These are phyloP conservation scores for Annulohypoxylon nitens DNA, from an alignment of 495 filamentous ascomycete genomes.

Conservation along the genomic window DNA sequence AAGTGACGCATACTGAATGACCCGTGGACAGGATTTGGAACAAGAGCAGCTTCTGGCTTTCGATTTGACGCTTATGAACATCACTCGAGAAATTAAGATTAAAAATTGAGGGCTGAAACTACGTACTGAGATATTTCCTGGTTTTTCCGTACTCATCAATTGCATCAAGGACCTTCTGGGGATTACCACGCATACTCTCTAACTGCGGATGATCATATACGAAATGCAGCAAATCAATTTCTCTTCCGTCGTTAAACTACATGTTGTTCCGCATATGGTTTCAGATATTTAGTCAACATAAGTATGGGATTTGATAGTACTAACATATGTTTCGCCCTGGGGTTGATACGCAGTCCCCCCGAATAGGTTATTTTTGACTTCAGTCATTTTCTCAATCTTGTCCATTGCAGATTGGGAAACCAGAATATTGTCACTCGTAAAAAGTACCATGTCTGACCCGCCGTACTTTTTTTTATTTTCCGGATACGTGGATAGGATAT, in stretches of 20 bases:
- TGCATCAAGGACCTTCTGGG: constrained; percentile 70
- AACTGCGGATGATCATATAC: constrained; percentile 69
- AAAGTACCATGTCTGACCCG: no score
- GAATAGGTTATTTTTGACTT: constrained; percentile 24
- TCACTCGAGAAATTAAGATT: no score
- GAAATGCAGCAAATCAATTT: constrained; percentile 77
- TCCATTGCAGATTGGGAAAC: not conserved
- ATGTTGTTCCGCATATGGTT: not conserved
- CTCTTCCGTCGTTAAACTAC: constrained; percentile 76
- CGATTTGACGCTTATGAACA: no score
- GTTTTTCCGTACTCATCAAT: constrained; percentile 79
- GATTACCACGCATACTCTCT: constrained; percentile 72
- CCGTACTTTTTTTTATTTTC: no score
- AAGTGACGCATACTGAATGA: no score
- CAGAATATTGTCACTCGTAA: not conserved
- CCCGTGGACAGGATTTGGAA: no score
- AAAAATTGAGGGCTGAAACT: not conserved
- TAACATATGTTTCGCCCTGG: constrained; percentile 44
- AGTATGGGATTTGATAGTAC: constrained; percentile 28
- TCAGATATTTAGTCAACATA: not conserved
- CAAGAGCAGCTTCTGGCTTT: not conserved
- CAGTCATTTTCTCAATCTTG: constrained; percentile 52
- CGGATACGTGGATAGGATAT: no score
- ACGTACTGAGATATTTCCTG: constrained; percentile 70
- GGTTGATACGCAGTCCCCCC: constrained; percentile 36